Base-by-base conservation (phyloP, 352 stramenopile genomes). In the Phytophthora tubulina region DNA sequence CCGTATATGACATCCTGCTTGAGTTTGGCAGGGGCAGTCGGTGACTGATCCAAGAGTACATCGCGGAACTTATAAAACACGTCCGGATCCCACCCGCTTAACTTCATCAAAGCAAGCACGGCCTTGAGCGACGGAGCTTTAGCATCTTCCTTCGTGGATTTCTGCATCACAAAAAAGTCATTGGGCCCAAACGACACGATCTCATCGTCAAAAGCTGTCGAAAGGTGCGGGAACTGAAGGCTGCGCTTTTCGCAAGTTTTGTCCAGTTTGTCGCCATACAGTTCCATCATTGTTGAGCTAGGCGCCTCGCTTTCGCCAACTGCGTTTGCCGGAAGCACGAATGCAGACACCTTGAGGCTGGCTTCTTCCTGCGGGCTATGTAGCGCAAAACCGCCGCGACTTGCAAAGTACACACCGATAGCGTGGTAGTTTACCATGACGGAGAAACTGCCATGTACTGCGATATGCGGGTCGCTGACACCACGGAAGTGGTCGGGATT, bases 371-470 rank as follows among this genome's bases (percentile, higher is more conserved):
- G 89, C 14, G 92, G 89, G 59, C 96, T 98, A 68, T 98, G 95
- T 6, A 98, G 76, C 15, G 92, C 92, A 70, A 98, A 98, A 17
- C 95, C 95, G 4, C 91, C 91, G 33, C 91, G 85, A 70, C 86
- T 97, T 21, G 92, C 96, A 62, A 97, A 94, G 75, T 97, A 95
- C 21, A 97, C 76, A 10, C 94, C 93, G 63, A 98, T 97, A 4
- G 93, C 93, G 70, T 98, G 95, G 74, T 98, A 99, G 70, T 99
- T 99, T 27, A 99, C 90, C 89, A 96, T 99, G 54, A 99, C 87
- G 2, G 90, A 98, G 70, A 99, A 98, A 38, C 89, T 98, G 9
- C 96, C 96, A 68, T 99, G 96, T 21, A 99, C 88, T 0, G 96
- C 96, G 38, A 99, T 98, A 72, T 99, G 95, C 14, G 96, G 96